phyloP scores from a whole-genome alignment of 495 filamentous ascomycete species.

The Trichoderma virens region DNA sequence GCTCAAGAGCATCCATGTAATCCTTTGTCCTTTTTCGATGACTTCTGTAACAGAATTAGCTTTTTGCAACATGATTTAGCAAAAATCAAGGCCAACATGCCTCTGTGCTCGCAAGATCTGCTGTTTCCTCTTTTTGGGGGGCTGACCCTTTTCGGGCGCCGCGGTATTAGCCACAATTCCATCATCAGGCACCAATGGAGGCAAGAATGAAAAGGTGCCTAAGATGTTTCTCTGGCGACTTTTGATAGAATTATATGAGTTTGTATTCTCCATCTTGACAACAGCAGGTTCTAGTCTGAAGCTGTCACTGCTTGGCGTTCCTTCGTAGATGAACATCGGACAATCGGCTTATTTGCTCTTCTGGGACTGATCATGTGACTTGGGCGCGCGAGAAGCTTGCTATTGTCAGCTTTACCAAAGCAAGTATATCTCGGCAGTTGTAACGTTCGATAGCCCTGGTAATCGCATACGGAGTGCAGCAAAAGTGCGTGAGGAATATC shows the following conservation, averaged over 20 bases:
- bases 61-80: neutral
- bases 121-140: constrained; percentile 2
- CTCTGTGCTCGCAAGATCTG: neutral
- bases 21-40: constrained; percentile 2
- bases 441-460: neutral
- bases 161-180: neutral
- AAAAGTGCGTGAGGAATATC: neutral
- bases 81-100: neutral
- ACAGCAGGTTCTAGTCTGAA: neutral
- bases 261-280: neutral
- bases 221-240: neutral
- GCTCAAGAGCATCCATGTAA: neutral
- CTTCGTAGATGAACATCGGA: constrained; percentile 2
- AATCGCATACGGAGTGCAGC: neutral
- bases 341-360: constrained; percentile 2
- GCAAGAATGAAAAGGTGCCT: neutral
- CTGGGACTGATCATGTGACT: neutral
- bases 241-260: neutral
- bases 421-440: neutral
- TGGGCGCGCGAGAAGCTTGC: neutral
- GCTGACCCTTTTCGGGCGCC: neutral
- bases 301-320: neutral
- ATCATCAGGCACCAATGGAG: neutral
- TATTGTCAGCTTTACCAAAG: neutral
- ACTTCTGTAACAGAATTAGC: neutral